Percentiles rank a stretch among this genome's conserved stretches.
Evolutionary conservation across 352 stramenopile species (phyloP).

Genomic region (Globisporangium mamillatum): DNA sequence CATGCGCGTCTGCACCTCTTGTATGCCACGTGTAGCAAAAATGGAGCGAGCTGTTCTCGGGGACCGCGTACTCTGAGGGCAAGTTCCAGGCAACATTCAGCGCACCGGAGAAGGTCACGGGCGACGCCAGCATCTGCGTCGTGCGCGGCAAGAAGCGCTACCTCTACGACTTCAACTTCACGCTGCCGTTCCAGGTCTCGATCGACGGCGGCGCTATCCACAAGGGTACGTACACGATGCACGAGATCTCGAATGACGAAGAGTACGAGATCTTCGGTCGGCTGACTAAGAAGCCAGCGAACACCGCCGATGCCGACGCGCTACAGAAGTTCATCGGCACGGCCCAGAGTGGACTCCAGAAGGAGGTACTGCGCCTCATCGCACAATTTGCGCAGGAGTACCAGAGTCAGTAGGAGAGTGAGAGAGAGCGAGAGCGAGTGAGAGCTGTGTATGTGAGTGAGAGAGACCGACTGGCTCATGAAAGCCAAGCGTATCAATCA

Average conservation of each 20-base stretch:
- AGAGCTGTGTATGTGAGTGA: background rate
- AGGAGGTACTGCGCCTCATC: conserved; percentile 63
- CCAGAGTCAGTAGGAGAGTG: conserved; percentile 51
- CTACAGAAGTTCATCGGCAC: conserved; percentile 52
- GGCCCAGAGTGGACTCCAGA: conserved; percentile 49
- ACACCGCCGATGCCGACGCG: conserved; percentile 35
- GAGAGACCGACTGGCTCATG: background rate
- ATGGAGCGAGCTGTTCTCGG: conserved; percentile 51
- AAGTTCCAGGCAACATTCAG: conserved; percentile 46
- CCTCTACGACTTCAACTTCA: conserved; percentile 86
- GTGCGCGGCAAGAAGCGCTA: conserved; percentile 87
- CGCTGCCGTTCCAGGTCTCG: conserved; percentile 65
- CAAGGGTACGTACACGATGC: conserved; percentile 71
- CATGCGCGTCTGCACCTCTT: background rate
- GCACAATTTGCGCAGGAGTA: conserved; percentile 60
- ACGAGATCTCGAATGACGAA: conserved; percentile 86
- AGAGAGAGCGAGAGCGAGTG: too few relatives aligned
- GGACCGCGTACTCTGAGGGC: conserved; percentile 36
- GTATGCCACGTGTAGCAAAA: conserved; percentile 35
- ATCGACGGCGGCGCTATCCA: conserved; percentile 42
- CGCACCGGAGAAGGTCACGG: conserved; percentile 66
- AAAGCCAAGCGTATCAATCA: background rate
- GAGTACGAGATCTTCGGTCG: conserved; percentile 80
- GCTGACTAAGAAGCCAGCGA: conserved; percentile 50
- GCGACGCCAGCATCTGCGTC: conserved; percentile 86